These are phyloP conservation scores for Ramalina peruviana DNA, from an alignment of 495 filamentous ascomycete species.

Conservation along the genomic window DNA sequence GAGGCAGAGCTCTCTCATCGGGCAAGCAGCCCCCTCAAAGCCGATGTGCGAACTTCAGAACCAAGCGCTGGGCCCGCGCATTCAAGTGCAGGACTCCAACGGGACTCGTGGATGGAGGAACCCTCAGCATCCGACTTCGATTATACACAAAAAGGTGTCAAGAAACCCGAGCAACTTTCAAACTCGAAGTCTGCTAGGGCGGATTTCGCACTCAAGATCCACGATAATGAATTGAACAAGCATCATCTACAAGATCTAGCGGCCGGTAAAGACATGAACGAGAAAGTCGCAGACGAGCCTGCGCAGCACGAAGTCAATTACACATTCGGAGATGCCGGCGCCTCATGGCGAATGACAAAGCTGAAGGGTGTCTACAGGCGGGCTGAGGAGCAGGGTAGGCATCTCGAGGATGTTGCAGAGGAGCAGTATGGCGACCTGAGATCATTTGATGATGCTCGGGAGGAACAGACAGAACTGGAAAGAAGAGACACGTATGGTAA, in stretches of 20 bases:
- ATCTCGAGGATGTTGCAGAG: conserved; percentile 66
- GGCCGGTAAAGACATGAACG: conserved; percentile 35
- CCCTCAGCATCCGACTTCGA: conserved; percentile 72
- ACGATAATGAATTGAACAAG: conserved; percentile 65
- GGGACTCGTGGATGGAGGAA: conserved; percentile 92
- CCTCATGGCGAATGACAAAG: conserved; percentile 91
- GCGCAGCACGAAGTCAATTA: conserved; percentile 59
- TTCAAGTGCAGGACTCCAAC: conserved; percentile 25
- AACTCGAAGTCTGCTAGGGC: conserved; percentile 37
- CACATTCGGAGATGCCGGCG: conserved; percentile 78
- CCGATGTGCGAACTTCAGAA: not conserved
- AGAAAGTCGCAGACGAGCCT: conserved; percentile 36
- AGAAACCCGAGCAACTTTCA: conserved; percentile 33
- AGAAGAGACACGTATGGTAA: conserved; percentile 71
- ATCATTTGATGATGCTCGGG: conserved; percentile 83
- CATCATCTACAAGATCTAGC: conserved; percentile 49
- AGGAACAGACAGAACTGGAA: conserved; percentile 89
- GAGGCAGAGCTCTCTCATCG: not conserved
- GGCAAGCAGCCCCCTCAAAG: not conserved
- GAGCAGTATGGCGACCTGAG: conserved; percentile 71
- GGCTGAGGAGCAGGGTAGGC: conserved; percentile 54
- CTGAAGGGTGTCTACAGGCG: conserved; percentile 73
- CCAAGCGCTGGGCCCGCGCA: conserved; percentile 21
- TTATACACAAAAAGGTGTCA: conserved; percentile 57
- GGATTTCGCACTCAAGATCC: conserved; percentile 62